Evolutionary conservation across 495 filamentous ascomycete genomes (phyloP).

Genomic region (Penicillium paxilli): DNA sequence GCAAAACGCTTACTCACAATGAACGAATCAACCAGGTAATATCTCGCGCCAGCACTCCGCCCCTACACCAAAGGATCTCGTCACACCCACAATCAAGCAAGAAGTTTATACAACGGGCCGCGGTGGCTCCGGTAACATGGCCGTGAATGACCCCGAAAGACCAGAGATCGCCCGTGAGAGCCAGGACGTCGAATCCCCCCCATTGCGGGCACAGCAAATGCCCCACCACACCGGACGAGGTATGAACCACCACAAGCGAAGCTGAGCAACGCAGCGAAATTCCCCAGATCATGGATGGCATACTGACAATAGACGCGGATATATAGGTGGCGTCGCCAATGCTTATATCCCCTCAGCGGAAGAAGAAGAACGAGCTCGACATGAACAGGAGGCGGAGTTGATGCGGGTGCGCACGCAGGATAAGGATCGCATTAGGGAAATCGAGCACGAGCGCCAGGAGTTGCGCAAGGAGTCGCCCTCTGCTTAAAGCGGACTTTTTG

Average conservation of each 20-base stretch:
- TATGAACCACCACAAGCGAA: slow-evolving; percentile 30
- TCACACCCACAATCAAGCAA: slow-evolving; percentile 81
- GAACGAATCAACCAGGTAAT: too few species aligned
- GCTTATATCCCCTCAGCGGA: slow-evolving; percentile 40
- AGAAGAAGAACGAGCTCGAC: slow-evolving; percentile 35
- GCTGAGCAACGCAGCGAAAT: too few species aligned
- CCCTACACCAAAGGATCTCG: slow-evolving; percentile 58
- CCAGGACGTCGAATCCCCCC: slow-evolving; percentile 72
- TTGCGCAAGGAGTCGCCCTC: too few species aligned
- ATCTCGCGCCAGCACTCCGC: slow-evolving; percentile 60
- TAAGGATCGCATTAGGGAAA: slow-evolving; percentile 40
- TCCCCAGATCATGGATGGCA: too few species aligned
- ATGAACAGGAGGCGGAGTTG: slow-evolving; percentile 37
- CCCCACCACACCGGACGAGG: slow-evolving; percentile 48
- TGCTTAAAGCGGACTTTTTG: too few species aligned
- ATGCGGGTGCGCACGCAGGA: slow-evolving; percentile 37
- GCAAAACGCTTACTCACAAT: too few species aligned
- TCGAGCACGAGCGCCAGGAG: slow-evolving; percentile 29
- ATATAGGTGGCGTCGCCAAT: slow-evolving; percentile 45
- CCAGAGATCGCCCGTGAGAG: slow-evolving; percentile 70
- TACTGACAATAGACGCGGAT: not conserved
- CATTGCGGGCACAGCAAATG: slow-evolving; percentile 46
- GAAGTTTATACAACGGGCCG: slow-evolving; percentile 81
- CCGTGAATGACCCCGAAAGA: slow-evolving; percentile 60
- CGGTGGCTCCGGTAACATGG: slow-evolving; percentile 75